A percentile compares a stretch with the other conserved stretches of the same genome.
Evolutionary conservation across 2,329 filamentous ascomycete genomes (phyloP).

Genomic region (Neophaeococcomyces aloes): DNA sequence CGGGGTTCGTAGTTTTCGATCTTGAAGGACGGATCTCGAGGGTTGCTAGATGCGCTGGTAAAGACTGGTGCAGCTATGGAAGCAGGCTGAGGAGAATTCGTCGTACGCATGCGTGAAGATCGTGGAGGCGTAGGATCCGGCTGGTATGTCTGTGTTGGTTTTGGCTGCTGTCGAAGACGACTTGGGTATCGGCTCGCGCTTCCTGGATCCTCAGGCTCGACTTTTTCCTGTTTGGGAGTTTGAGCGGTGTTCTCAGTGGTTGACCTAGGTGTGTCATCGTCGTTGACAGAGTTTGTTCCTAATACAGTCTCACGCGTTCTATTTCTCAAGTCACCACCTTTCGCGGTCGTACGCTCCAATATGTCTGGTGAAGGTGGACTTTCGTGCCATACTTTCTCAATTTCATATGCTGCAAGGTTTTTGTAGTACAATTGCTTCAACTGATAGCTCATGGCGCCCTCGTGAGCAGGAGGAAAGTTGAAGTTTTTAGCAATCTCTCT

Average conservation of each 20-base stretch:
- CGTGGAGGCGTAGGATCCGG: conserved; percentile 61
- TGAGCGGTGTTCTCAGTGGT: conserved; percentile 22
- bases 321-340: conserved; percentile 67
- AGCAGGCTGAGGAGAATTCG: conserved; percentile 25
- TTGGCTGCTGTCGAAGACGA: conserved; percentile 63
- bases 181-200: conserved; percentile 30
- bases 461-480: conserved; percentile 61
- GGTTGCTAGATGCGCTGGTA: conserved; percentile 36
- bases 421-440: conserved; percentile 86
- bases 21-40: conserved; percentile 32
- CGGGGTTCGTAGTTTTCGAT: conserved; percentile 62
- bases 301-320: conserved; percentile 57
- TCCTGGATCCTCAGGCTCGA: conserved; percentile 39
- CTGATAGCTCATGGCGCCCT: conserved; percentile 73
- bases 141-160: conserved; percentile 74
- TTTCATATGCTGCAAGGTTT: conserved; percentile 80
- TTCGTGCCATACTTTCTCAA: conserved; percentile 62
- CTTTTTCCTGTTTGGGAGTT: conserved; percentile 43
- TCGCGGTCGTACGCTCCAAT: conserved; percentile 67
- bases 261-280: conserved; percentile 22
- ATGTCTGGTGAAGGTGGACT: conserved; percentile 83
- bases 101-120: conserved; percentile 47
- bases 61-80: conserved; percentile 28
- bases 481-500: conserved; percentile 67
- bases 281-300: conserved; percentile 32